Evolutionary conservation across 352 stramenopile species (phyloP).

Genomic region (Phytophthora fragariaefolia): DNA sequence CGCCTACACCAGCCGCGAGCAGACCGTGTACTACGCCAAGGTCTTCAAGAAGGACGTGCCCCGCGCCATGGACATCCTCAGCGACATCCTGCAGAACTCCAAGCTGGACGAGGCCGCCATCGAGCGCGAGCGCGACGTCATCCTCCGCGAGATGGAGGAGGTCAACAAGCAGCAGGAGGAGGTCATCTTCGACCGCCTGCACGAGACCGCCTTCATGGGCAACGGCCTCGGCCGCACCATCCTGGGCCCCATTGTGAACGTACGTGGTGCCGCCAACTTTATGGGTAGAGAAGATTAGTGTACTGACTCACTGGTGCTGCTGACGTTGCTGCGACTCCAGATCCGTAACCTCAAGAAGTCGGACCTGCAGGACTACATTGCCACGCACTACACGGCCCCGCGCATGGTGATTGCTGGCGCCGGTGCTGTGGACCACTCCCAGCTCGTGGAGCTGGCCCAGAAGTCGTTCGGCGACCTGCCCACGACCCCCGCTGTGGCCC

Average conservation of each 20-base stretch:
- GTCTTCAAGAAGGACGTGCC: conserved; percentile 99
- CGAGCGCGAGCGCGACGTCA: conserved; percentile 98
- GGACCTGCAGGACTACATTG: conserved; percentile 98
- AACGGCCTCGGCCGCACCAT: conserved; percentile 99
- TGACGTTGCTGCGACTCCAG: conserved; percentile 37
- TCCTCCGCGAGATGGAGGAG: conserved; percentile 99
- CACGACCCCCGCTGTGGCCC: conserved; percentile 69
- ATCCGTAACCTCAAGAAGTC: conserved; percentile 93
- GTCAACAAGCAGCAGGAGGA: conserved; percentile 99
- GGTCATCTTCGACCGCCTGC: conserved; percentile 99
- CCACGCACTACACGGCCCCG: conserved; percentile 99
- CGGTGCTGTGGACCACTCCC: conserved; percentile 96
- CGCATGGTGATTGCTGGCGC: conserved; percentile 99
- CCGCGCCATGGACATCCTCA: conserved; percentile 98
- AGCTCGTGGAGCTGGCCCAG: conserved; percentile 97
- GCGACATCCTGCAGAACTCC: conserved; percentile 99
- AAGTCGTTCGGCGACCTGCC: conserved; percentile 97
- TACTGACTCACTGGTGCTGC: conserved; percentile 7
- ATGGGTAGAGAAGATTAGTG: not conserved
- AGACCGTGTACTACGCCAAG: conserved; percentile 99
- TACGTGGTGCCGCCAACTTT: conserved; percentile 76
- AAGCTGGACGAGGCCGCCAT: conserved; percentile 97
- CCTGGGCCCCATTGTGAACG: conserved; percentile 98
- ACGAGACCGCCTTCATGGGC: conserved; percentile 98
- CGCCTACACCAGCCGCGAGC: conserved; percentile 99